A percentile compares a stretch with the other conserved stretches of the same genome.
phyloP scores from a whole-genome alignment of 495 filamentous ascomycete genomes.

The Bryoglossum gracile region DNA sequence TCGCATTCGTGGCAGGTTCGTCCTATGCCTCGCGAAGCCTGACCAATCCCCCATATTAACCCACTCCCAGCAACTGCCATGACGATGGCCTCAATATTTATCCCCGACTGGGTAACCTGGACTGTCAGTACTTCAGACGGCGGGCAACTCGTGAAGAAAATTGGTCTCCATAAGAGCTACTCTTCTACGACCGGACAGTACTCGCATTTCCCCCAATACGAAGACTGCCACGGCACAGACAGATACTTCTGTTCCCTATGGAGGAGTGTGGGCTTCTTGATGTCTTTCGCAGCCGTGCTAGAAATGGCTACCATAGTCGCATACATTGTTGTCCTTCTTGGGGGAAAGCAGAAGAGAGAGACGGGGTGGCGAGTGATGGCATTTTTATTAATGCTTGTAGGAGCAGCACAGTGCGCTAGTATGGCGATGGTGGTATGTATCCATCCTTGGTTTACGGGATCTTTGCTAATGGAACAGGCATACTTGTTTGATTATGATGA shows the following conservation, averaged over 20 bases:
- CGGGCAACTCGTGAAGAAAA: constrained; percentile 53
- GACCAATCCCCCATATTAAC: background rate
- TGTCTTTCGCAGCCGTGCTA: constrained; percentile 70
- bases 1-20: constrained; percentile 46
- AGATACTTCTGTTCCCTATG: constrained; percentile 87
- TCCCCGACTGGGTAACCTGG: constrained; percentile 77
- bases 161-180: constrained; percentile 77
- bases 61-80: constrained; percentile 59
- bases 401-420: constrained; percentile 53
- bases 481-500: constrained; percentile 81
- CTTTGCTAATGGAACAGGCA: constrained; percentile 40
- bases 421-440: constrained; percentile 74
- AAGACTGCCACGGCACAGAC: constrained; percentile 60
- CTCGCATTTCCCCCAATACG: constrained; percentile 47
- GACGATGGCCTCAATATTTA: constrained; percentile 64
- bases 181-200: constrained; percentile 39
- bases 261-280: constrained; percentile 78
- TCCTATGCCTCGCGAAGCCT: background rate
- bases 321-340: constrained; percentile 64
- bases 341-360: constrained; percentile 69
- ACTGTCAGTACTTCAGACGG: constrained; percentile 46
- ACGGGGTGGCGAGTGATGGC: constrained; percentile 70
- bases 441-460: background rate
- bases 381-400: constrained; percentile 53
- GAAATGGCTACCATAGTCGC: constrained; percentile 68